Conservation (phyloP, 345 rosid species). For the Physaria fendleri region DNA sequence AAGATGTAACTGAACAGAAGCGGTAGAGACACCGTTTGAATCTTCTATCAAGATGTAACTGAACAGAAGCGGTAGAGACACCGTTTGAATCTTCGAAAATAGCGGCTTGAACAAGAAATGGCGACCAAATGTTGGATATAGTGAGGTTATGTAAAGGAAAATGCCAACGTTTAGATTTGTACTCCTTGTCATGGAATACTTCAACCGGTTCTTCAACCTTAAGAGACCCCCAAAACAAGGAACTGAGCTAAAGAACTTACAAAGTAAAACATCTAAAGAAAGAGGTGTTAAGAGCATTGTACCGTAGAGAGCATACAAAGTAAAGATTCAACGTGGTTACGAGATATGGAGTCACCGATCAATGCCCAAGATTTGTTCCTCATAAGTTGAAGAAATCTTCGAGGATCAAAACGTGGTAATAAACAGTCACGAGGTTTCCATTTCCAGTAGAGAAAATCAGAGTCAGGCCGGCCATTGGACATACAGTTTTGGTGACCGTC, state of each 20-base stretch:
- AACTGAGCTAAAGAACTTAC: not conserved
- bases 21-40: no score
- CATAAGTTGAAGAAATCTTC: constrained; percentile 61
- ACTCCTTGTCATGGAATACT: constrained; percentile 76
- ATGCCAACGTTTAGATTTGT: constrained; percentile 71
- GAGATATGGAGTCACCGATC: constrained; percentile 90
- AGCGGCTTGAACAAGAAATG: constrained; percentile 85
- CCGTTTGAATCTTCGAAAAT: constrained; percentile 82
- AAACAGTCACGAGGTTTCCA: constrained; percentile 77
- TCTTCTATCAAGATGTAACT: no score
- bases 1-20: constrained; percentile 77
- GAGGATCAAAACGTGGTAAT: constrained; percentile 61
- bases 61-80: no score
- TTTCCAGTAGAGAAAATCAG: constrained; percentile 75
- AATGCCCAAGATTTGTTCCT: constrained; percentile 75
- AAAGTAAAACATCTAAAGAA: no score
- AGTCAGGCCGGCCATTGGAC: constrained; percentile 82
- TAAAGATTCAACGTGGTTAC: constrained; percentile 86
- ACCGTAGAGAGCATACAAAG: constrained; percentile 79
- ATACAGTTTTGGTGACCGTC: constrained; percentile 86
- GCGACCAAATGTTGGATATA: constrained; percentile 77
- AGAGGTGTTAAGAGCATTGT: no score
- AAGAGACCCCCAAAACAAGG: not conserved
- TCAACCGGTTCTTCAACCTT: constrained; percentile 65
- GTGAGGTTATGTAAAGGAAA: constrained; percentile 65